phyloP scores from a whole-genome alignment of 2,329 filamentous ascomycete species.

The Pestalotiopsis sp. region DNA sequence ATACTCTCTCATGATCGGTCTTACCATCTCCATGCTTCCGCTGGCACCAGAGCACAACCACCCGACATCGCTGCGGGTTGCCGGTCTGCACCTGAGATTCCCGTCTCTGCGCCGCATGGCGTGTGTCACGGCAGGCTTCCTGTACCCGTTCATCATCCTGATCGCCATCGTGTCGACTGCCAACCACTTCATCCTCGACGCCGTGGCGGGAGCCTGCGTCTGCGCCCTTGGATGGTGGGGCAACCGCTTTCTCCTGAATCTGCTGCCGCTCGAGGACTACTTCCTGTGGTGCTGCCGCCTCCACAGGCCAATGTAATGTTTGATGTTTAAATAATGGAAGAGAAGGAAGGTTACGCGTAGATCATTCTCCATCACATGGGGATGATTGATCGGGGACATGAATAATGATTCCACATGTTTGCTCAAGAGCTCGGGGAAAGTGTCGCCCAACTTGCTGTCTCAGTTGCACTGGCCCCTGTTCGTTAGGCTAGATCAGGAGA shows the following conservation, averaged over 20 bases:
- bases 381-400: no score
- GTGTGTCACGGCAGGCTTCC: conserved; percentile 50
- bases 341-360: background rate
- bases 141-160: conserved; percentile 66
- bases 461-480: no score
- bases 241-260: conserved; percentile 58
- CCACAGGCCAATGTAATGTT: conserved; percentile 56
- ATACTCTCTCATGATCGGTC: conserved; percentile 71
- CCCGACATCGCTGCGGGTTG: conserved; percentile 36
- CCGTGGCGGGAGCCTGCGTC: conserved; percentile 66
- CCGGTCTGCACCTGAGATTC: conserved; percentile 7
- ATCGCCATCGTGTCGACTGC: conserved; percentile 70
- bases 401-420: no score
- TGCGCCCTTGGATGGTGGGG: conserved; percentile 64
- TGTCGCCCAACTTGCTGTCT: no score
- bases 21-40: conserved; percentile 68
- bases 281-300: conserved; percentile 63
- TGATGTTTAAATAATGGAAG: background rate
- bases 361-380: no score
- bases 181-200: conserved; percentile 73
- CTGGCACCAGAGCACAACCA: conserved; percentile 53
- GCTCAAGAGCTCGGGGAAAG: no score
- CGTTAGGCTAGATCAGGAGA: no score
- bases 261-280: conserved; percentile 67
- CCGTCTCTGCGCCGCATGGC: conserved; percentile 37